Base-by-base conservation (phyloP, 176 grass and related monocot species). In the Aegilops tauschii region DNA sequence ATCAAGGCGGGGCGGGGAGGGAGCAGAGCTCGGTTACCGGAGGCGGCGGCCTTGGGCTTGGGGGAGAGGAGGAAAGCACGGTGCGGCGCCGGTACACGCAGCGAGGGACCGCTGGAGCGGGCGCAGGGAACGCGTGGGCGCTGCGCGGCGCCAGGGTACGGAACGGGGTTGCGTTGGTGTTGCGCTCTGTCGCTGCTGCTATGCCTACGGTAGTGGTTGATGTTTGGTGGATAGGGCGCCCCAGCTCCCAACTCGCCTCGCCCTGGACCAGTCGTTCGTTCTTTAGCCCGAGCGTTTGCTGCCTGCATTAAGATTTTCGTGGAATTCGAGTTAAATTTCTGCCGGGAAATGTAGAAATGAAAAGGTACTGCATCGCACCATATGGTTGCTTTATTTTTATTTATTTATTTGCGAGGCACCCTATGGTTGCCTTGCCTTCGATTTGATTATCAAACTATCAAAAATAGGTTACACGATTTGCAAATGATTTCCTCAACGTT, bases 221-320 rank as follows among this genome's bases (percentile, higher is more conserved):
- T 21, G 54, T 58, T 56, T 6, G 54, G 25, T 81, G 79, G 79
- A 66, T 81, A 81, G 62, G 3, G 17, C 18, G 54, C 54, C 52
- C 54, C 50, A 54, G 50, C 5, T 5, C 50, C 18, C 18, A 30
- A 45, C 61, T 29, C 2, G 13, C 37, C 62, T 49, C 79, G 30
- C 78, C 78, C 78, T 47, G 37, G 29, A 64, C 78, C 78, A 80
- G 59, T 65, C 78, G 77, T 61, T 61, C 20, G 3, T 39, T 23
- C 54, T 18, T 32, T 30, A 14, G 13, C 30, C 59, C 59, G 2
- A 23, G n/a, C 54, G 54, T 58, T 58, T 58, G 54, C 54, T 58
- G 2, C 54, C 18, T 54, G 50, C 50, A 2, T 56, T 56, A 2
- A 5, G 54, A 58, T 18, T 8, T 58, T 21, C 18, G 54, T 58